Evolutionary conservation across 1,284 basidiomycete genomes (phyloP).

Genomic region (Ustilago loliicola): DNA sequence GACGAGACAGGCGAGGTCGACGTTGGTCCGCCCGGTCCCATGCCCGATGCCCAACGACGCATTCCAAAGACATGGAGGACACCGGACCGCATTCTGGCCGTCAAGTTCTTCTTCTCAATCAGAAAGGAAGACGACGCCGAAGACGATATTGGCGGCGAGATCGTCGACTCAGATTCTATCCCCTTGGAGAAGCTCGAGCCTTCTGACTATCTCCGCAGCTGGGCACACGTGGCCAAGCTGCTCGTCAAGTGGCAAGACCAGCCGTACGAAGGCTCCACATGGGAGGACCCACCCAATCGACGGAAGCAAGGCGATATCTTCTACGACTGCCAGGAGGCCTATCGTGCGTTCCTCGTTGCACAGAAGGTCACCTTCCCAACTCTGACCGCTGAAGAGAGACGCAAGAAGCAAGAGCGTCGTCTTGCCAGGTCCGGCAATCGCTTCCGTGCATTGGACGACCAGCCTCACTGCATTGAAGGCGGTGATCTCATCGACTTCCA

Average conservation of each 20-base stretch:
- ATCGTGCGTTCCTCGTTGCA: slow-evolving; percentile 78
- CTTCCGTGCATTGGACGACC: slow-evolving; percentile 70
- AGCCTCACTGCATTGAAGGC: slow-evolving; percentile 72
- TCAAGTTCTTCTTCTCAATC: slow-evolving; percentile 41
- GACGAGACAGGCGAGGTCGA: slow-evolving; percentile 52
- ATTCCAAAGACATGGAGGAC: slow-evolving; percentile 55
- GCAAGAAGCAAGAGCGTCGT: slow-evolving; percentile 54
- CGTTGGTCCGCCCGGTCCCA: slow-evolving; percentile 47
- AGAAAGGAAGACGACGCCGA: slow-evolving; percentile 30
- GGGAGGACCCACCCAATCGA: slow-evolving; percentile 84
- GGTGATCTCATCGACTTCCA: slow-evolving; percentile 72
- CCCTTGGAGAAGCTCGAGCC: slow-evolving; percentile 29
- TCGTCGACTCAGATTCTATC: slow-evolving; percentile 38
- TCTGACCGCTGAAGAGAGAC: slow-evolving; percentile 66
- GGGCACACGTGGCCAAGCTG: slow-evolving; percentile 39
- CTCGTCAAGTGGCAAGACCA: slow-evolving; percentile 87
- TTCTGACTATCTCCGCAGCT: slow-evolving; percentile 36
- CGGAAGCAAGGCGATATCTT: slow-evolving; percentile 75
- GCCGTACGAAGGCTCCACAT: slow-evolving; percentile 89
- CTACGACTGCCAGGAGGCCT: slow-evolving; percentile 77
- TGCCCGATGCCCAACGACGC: slow-evolving; percentile 52
- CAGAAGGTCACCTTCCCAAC: slow-evolving; percentile 77
- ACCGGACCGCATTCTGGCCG: slow-evolving; percentile 57
- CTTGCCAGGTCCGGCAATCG: slow-evolving; percentile 30
- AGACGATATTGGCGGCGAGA: slow-evolving; percentile 34